Evolutionary conservation across 257 asterid species (phyloP).

Genomic region (Eucommia ulmoides): DNA sequence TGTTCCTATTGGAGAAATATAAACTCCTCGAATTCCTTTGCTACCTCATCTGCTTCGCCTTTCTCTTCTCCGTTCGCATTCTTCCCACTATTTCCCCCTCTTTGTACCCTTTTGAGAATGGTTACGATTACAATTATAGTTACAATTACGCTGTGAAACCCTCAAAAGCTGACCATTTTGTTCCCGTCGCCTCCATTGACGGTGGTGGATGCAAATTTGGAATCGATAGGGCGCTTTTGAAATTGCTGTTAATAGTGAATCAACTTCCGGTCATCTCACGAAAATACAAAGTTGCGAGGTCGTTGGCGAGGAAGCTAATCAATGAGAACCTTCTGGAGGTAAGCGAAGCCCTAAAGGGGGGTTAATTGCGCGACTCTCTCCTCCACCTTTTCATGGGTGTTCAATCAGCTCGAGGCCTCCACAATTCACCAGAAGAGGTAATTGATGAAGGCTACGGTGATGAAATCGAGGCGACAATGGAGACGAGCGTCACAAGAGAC

Average conservation of each 20-base stretch:
- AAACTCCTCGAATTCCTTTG: slow-evolving; percentile 31
- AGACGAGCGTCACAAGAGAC: no score
- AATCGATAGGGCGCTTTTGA: slow-evolving; percentile 63
- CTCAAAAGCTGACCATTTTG: slow-evolving; percentile 4
- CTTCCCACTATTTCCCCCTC: slow-evolving; percentile 37
- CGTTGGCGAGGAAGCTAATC: slow-evolving; percentile 59
- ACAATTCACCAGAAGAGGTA: no score
- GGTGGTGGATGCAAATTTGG: slow-evolving; percentile 27
- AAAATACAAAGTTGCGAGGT: slow-evolving; percentile 61
- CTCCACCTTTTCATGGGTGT: slow-evolving; percentile 46
- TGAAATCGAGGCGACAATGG: no score
- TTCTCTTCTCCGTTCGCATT: slow-evolving; percentile 47
- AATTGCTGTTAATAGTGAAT: slow-evolving; percentile 49
- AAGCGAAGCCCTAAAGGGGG: slow-evolving; percentile 23
- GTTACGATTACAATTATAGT: no score
- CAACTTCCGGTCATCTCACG: slow-evolving; percentile 83
- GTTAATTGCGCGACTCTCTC: slow-evolving; percentile 50
- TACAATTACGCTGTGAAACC: slow-evolving; percentile 12
- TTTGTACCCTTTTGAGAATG: slow-evolving; percentile 9
- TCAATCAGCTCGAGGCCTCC: slow-evolving; percentile 50
- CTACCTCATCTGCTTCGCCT: slow-evolving; percentile 23
- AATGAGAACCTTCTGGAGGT: slow-evolving; percentile 48
- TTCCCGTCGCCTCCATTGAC: slow-evolving; percentile 8
- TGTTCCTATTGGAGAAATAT: slow-evolving; percentile 21
- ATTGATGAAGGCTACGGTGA: no score